A percentile compares a stretch with the other conserved stretches of the same genome.
Conservation (phyloP, 2,329 filamentous ascomycete genomes). For the Colletotrichum sp. region DNA sequence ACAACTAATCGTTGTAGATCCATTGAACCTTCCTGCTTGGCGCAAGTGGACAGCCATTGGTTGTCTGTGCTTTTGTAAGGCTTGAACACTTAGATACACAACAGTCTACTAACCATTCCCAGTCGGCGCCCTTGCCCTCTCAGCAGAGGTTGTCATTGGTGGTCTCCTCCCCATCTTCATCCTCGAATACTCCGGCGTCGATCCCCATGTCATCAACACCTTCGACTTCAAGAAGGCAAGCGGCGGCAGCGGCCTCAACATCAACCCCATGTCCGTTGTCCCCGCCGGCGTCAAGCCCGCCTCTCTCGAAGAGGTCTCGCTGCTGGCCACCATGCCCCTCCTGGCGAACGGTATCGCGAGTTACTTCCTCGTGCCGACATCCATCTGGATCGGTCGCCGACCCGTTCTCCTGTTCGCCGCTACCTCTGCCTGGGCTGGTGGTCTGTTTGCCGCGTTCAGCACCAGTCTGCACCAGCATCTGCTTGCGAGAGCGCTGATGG, state of each 20-base stretch:
- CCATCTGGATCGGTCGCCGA: constrained; percentile 38
- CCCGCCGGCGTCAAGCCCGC: constrained; percentile 28
- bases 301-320: constrained; percentile 30
- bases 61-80: constrained; percentile 32
- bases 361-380: constrained; percentile 39
- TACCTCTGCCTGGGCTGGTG: constrained; percentile 36
- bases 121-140: constrained; percentile 32
- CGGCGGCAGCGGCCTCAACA: constrained; percentile 27
- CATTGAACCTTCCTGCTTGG: constrained; percentile 33
- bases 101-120: background rate
- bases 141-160: constrained; percentile 30
- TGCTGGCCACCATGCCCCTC: constrained; percentile 37
- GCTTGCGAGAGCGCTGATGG: constrained; percentile 34
- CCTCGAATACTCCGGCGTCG: constrained; percentile 37
- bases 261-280: constrained; percentile 25
- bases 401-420: constrained; percentile 37
- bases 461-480: constrained; percentile 32
- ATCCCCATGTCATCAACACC: constrained; percentile 28
- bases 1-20: constrained; percentile 24
- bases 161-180: constrained; percentile 36
- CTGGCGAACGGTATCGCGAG: constrained; percentile 37
- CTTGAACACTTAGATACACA: background rate
- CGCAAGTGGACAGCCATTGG: constrained; percentile 34
- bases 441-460: constrained; percentile 38
- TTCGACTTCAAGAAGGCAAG: constrained; percentile 23